Percentiles rank a stretch among this genome's conserved stretches.
Conservation (phyloP, 2,329 filamentous ascomycete genomes). For the Trichoderma breve region DNA sequence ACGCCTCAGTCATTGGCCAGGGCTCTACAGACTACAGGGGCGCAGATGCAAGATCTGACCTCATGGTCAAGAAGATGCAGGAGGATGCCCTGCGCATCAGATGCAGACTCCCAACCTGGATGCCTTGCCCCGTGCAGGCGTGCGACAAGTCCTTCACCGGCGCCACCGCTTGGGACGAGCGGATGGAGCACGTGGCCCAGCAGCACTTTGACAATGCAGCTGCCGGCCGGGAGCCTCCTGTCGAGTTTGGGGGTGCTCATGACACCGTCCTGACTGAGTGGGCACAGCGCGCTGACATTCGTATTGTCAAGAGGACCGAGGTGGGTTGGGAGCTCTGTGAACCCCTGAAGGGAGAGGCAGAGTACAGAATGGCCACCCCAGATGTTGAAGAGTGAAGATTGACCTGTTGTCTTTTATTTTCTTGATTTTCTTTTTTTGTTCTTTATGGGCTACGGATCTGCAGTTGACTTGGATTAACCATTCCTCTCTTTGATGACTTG, state of each 20-base stretch:
- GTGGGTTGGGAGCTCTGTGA: constrained; percentile 37
- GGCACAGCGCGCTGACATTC: constrained; percentile 34
- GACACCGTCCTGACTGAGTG: constrained; percentile 42
- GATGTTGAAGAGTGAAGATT: neutral
- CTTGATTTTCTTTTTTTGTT: neutral
- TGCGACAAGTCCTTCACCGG: constrained; percentile 64
- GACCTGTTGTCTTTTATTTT: neutral
- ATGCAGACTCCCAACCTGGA: constrained; percentile 59
- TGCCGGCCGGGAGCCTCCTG: constrained; percentile 26
- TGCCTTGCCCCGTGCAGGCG: constrained; percentile 59
- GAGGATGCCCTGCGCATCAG: constrained; percentile 58
- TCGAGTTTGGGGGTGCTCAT: constrained; percentile 40
- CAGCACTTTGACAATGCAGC: constrained; percentile 62
- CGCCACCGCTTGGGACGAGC: constrained; percentile 67
- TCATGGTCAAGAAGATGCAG: constrained; percentile 56
- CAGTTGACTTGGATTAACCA: neutral
- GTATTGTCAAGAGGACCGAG: constrained; percentile 33
- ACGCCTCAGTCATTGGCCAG: constrained; percentile 49
- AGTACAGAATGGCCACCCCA: constrained; percentile 4
- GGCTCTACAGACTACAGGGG: constrained; percentile 40
- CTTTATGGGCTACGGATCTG: neutral
- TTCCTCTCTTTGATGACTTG: neutral
- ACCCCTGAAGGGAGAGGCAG: constrained; percentile 28
- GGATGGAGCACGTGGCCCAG: constrained; percentile 83
- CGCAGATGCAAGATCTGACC: constrained; percentile 44